Evolutionary conservation across 2,329 filamentous ascomycete genomes (phyloP).

Genomic region (Aureobasidium lini): DNA sequence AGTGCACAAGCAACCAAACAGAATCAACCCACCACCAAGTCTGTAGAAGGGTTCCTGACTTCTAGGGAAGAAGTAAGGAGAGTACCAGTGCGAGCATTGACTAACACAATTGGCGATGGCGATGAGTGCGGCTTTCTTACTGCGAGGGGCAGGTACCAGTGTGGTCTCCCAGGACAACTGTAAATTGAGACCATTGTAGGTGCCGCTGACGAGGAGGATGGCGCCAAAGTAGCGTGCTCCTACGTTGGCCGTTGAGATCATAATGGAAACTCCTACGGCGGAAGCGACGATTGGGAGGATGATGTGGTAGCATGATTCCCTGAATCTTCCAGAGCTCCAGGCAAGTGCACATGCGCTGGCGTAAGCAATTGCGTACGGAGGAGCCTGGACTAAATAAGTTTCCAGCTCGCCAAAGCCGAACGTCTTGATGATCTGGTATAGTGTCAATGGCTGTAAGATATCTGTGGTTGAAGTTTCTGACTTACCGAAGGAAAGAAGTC

Average conservation of each 20-base stretch:
- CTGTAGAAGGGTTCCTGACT: constrained; percentile 1
- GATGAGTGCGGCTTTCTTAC: constrained; percentile 36
- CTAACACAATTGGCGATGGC: constrained; percentile 37
- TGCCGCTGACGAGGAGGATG: constrained; percentile 28
- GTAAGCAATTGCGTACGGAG: constrained; percentile 31
- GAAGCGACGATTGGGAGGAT: constrained; percentile 21
- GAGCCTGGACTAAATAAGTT: constrained; percentile 37
- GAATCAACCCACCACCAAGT: constrained; percentile 15
- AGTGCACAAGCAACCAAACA: constrained; percentile 24
- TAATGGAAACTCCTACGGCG: constrained; percentile 21
- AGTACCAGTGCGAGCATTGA: constrained; percentile 37
- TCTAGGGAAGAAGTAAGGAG: constrained; percentile 31
- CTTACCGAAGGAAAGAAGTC: constrained; percentile 28
- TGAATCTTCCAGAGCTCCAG: constrained; percentile 25
- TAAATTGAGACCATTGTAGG: constrained; percentile 34
- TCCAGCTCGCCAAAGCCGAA: background rate
- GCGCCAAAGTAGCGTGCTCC: constrained; percentile 27
- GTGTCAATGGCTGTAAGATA: constrained; percentile 12
- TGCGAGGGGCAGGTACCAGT: constrained; percentile 34
- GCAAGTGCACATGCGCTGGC: constrained; percentile 21
- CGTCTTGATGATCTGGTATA: background rate
- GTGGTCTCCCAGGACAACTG: constrained; percentile 39
- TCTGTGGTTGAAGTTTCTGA: background rate
- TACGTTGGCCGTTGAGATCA: constrained; percentile 26
- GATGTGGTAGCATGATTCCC: constrained; percentile 27